Conservation (phyloP, 2,329 filamentous ascomycete species). For the Cytospora schulzeri region DNA sequence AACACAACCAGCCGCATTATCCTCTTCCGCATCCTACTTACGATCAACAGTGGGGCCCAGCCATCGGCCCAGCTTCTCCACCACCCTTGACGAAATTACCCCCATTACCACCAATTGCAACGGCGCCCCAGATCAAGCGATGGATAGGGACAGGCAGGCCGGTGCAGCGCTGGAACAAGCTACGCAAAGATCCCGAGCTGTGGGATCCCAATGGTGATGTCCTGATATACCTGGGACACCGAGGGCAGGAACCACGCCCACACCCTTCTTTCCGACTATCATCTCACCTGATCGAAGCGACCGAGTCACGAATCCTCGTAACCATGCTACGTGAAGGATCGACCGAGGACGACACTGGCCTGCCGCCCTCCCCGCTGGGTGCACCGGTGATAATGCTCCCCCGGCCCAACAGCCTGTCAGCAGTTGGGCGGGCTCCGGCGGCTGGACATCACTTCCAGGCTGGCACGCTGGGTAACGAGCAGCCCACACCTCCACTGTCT, state of each 20-base stretch:
- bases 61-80: constrained; percentile 35
- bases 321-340: constrained; percentile 56
- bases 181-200: constrained; percentile 61
- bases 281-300: constrained; percentile 60
- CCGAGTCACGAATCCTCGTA: constrained; percentile 56
- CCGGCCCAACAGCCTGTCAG: constrained; percentile 16
- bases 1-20: constrained; percentile 13
- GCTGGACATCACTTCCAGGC: not conserved
- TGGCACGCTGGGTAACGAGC: constrained; percentile 33
- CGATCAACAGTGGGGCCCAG: constrained; percentile 32
- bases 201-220: constrained; percentile 65
- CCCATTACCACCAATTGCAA: constrained; percentile 40
- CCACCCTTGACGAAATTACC: constrained; percentile 49
- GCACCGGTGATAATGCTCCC: constrained; percentile 42
- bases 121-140: constrained; percentile 49
- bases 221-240: constrained; percentile 56
- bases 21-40: constrained; percentile 22
- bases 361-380: constrained; percentile 47
- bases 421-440: constrained; percentile 10
- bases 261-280: constrained; percentile 59
- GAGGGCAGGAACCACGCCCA: constrained; percentile 46
- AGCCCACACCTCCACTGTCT: constrained; percentile 48
- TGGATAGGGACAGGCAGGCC: constrained; percentile 55
- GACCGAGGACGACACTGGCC: constrained; percentile 49
- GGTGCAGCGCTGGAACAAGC: constrained; percentile 57